Evolutionary conservation across 176 grass and related monocot genomes (phyloP).

Genomic region (Raddia distichophylla): DNA sequence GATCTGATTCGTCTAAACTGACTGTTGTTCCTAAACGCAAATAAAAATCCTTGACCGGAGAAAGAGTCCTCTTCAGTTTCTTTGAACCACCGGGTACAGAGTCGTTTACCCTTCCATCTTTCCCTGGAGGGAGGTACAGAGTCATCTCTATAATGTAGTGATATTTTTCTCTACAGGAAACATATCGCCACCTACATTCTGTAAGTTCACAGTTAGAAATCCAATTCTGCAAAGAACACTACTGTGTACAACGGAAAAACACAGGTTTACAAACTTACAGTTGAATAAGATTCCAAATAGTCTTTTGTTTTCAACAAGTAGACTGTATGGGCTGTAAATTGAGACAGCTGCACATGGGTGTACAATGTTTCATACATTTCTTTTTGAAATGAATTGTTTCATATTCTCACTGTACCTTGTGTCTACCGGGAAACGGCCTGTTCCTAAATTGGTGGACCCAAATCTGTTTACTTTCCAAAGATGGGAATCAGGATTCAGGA

Average conservation of each 20-base stretch:
- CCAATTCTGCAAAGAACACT: constrained; percentile 29
- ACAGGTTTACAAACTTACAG: constrained; percentile 37
- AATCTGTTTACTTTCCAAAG: not conserved
- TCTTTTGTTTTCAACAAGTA: not conserved
- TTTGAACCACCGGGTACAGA: not conserved
- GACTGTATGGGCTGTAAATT: not conserved
- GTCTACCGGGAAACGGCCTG: not conserved
- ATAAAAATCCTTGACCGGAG: constrained; percentile 9
- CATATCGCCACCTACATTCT: constrained; percentile 15
- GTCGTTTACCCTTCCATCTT: constrained; percentile 24
- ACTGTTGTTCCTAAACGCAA: constrained; percentile 8
- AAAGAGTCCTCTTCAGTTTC: not conserved
- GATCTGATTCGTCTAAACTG: constrained; percentile 8
- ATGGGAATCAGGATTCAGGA: not conserved
- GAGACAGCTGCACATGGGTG: not conserved
- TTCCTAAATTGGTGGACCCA: not conserved
- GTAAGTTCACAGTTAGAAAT: constrained; percentile 5
- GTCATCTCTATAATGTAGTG: constrained; percentile 15
- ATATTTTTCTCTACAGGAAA: not conserved
- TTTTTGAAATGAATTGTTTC: too few species aligned
- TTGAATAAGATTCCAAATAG: not conserved
- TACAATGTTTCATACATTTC: not conserved
- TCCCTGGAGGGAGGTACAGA: constrained; percentile 48
- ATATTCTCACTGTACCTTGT: not conserved
- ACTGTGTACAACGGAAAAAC: constrained; percentile 12